These are phyloP conservation scores for Pseudocercospora macadamiae DNA, from an alignment of 2,329 filamentous ascomycete genomes.

Conservation along the genomic window DNA sequence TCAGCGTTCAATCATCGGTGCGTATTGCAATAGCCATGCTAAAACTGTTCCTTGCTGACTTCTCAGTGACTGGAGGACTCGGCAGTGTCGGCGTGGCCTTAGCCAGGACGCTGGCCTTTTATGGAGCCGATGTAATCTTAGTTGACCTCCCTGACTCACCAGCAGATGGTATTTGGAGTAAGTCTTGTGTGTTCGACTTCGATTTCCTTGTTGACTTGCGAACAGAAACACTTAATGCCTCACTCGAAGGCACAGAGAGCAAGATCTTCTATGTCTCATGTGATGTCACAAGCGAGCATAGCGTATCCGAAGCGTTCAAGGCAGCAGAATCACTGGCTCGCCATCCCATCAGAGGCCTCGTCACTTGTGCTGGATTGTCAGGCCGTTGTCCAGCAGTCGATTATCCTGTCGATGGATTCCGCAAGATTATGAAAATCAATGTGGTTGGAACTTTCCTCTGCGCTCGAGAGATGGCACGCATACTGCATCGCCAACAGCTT, in stretches of 20 bases:
- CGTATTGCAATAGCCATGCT: not conserved
- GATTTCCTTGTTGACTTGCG: no score
- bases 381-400: constrained; percentile 29
- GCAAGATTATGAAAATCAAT: constrained; percentile 40
- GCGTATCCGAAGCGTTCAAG: constrained; percentile 1
- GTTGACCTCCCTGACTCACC: constrained; percentile 2
- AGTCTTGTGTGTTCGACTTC: not conserved
- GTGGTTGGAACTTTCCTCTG: constrained; percentile 38
- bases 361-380: constrained; percentile 25
- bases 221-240: not conserved
- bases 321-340: not conserved
- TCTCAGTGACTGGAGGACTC: constrained; percentile 11
- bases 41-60: not conserved
- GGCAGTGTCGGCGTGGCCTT: constrained; percentile 8
- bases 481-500: constrained; percentile 31
- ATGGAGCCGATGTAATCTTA: constrained; percentile 9
- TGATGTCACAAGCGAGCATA: constrained; percentile 7
- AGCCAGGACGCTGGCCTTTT: constrained; percentile 4
- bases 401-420: constrained; percentile 35
- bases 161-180: not conserved
- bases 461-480: constrained; percentile 33
- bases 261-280: constrained; percentile 5
- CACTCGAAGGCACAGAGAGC: not conserved
- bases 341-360: constrained; percentile 8
- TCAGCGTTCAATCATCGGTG: constrained; percentile 3